Base-by-base conservation (phyloP, 495 filamentous ascomycete genomes). In the Darksidea phi region DNA sequence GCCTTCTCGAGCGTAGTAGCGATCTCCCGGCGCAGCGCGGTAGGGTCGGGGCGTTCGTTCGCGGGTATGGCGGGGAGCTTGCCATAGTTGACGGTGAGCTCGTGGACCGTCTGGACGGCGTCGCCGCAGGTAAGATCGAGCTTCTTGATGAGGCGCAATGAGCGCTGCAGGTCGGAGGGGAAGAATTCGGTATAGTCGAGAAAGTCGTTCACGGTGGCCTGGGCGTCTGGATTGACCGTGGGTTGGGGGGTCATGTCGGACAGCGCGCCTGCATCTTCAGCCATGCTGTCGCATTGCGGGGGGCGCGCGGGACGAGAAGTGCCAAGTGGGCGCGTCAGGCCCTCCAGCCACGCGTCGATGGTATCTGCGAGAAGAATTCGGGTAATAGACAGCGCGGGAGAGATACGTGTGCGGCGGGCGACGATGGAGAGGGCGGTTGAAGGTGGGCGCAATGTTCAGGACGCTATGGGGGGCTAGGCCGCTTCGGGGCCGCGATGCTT, bases 171-270 rank as follows among this genome's bases (percentile, higher is more conserved):
- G 74, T 97, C 95, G 28, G 91, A 88, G 15, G 94, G 93, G 18
- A 97, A 89, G 77, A 94, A 95, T 77, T 98, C 94, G 63, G 94
- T 97, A 73, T 88, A 76, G 74, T 97, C 94, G 67, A 96, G 86
- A 73, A 91, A 98, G 76, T 98, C 94, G 61, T 88, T 93, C 15
- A 97, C 87, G 54, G 90, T 94, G 8, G 91, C 88, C 63, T 95
- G 89, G n/a, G 90, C 88, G 75, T 98, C 94, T 18, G 93, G 93
- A 67, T 98, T 91, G 38, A 83, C 59, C 10, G 76, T 70, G 24
- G 71, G 60, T 61, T 78, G 73, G 24, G 70, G 61, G 2, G 68
- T 49, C 43, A 73, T 56, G 12, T 73, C 72, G 37, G 63, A 54
- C 52, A 71, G 54, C 48, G 70, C 61, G 26, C 57, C 59, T 36